Base-by-base conservation (phyloP, 2,329 filamentous ascomycete species). In the Pseudocercospora macadamiae region DNA sequence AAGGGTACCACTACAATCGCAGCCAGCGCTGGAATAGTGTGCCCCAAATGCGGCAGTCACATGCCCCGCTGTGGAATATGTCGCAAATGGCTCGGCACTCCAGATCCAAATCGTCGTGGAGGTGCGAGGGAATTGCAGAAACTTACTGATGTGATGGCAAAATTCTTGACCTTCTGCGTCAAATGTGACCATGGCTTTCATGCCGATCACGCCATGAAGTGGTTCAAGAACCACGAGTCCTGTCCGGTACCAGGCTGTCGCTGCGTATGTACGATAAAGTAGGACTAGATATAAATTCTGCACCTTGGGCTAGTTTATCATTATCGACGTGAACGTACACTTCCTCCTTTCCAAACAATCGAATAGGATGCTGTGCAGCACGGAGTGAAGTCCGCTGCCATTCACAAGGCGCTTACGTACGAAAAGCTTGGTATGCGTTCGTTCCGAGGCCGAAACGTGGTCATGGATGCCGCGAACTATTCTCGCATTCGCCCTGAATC, bases 161-260 rank as follows among this genome's bases (percentile, higher is more conserved):
- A 80, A 54, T 81, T 86, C 28, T 77, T 86, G 63, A 81, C 82
- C 3, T 85, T 87, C 66, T 88, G 86, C 67, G 82, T 84, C 64
- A 80, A 77, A 59, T 88, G 86, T 69, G 83, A 82, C 64, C 86
- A 88, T 75, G 85, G 84, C 0, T 86, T 83, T 64, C 86, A 88
- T 74, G 84, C 82, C 3, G 76, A 85, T 70, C 85, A 88, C 76
- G 85, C 86, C 9, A 74, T 79, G 64, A 79, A 82, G 61, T 88
- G 86, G 86, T 88, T 88, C 71, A 72, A 70, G 19, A 77, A 77
- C 64, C 80, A 83, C 71, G 73, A 73, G 34, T 78, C 79, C 64
- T 85, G 83, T 74, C 80, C 83, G 1, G 81, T 83, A 60, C 79
- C 81, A 54, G 80, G 82, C 64, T 85, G 83, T 68, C 72, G 75